phyloP scores from a whole-genome alignment of 306 rosid species.

The Arachis hypogaea region DNA sequence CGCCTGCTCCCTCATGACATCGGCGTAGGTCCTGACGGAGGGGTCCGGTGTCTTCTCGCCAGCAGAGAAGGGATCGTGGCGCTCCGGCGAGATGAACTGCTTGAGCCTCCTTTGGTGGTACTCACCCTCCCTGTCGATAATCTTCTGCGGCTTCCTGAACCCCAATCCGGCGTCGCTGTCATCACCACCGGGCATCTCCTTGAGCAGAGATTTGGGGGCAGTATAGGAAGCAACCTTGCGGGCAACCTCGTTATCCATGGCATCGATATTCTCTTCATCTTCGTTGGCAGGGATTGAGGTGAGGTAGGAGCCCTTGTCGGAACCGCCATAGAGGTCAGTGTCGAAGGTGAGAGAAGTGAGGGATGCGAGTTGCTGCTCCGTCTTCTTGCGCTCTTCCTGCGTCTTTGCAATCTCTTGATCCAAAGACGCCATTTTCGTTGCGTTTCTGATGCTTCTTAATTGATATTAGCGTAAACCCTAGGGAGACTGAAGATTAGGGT shows the following conservation, averaged over 20 bases:
- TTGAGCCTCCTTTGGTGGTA: conserved; percentile 37
- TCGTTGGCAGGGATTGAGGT: conserved; percentile 44
- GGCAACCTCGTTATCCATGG: conserved; percentile 32
- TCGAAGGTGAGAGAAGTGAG: conserved; percentile 38
- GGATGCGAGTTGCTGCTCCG: conserved; percentile 49
- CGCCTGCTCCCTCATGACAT: conserved; percentile 40
- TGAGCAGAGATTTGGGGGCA: conserved; percentile 26
- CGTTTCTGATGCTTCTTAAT: background rate
- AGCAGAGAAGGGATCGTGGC: conserved; percentile 39
- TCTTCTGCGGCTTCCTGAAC: conserved; percentile 24
- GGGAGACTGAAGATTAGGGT: background rate
- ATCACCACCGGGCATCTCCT: conserved; percentile 30
- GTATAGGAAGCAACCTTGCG: conserved; percentile 38
- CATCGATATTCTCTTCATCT: conserved; percentile 36
- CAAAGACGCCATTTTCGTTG: conserved; percentile 35
- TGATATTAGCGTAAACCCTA: background rate
- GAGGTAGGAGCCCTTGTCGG: conserved; percentile 30
- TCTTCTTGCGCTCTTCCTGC: conserved; percentile 69
- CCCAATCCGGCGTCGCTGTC: conserved; percentile 20
- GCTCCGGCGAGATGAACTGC: conserved; percentile 40
- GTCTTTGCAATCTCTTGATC: conserved; percentile 83
- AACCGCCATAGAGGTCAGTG: conserved; percentile 46
- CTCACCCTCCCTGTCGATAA: conserved; percentile 42
- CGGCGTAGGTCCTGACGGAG: conserved; percentile 1
- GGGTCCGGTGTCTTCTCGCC: conserved; percentile 48